These are phyloP conservation scores for Cerioporus squamosus DNA, from an alignment of 1,284 basidiomycete genomes.

Conservation along the genomic window DNA sequence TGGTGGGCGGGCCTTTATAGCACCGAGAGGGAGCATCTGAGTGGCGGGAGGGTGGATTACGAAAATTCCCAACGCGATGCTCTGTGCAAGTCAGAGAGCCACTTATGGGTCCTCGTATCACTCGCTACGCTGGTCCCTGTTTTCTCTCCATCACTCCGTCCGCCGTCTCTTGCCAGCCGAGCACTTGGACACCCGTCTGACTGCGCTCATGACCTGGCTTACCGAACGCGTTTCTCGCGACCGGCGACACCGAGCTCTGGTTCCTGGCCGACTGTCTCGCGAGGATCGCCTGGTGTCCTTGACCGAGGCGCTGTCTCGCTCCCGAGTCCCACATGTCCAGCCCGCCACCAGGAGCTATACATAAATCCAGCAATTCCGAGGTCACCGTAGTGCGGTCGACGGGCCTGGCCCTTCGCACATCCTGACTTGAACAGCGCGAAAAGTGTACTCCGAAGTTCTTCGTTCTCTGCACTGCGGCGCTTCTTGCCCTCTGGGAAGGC, in stretches of 20 bases:
- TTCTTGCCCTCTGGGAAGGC: constrained; percentile 5
- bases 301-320: too few species aligned
- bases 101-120: constrained; percentile 7
- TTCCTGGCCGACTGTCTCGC: constrained; percentile 16
- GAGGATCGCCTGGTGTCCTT: not conserved
- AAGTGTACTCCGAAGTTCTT: too few species aligned
- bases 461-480: not conserved
- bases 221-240: not conserved
- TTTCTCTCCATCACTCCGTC: constrained; percentile 15
- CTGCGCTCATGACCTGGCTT: constrained; percentile 3
- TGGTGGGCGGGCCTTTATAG: constrained; percentile 13
- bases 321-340: too few species aligned
- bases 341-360: too few species aligned
- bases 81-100: not conserved
- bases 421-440: too few species aligned
- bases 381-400: too few species aligned
- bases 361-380: too few species aligned
- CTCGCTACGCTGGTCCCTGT: constrained; percentile 15
- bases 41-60: not conserved
- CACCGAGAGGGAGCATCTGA: not conserved
- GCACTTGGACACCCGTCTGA: not conserved
- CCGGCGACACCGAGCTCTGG: not conserved
- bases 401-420: too few species aligned
- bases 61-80: not conserved
- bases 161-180: constrained; percentile 7